Percentiles rank a stretch among this genome's conserved stretches.
Conservation (phyloP, 2,329 filamentous ascomycete genomes). For the Aspergillus flavus region DNA sequence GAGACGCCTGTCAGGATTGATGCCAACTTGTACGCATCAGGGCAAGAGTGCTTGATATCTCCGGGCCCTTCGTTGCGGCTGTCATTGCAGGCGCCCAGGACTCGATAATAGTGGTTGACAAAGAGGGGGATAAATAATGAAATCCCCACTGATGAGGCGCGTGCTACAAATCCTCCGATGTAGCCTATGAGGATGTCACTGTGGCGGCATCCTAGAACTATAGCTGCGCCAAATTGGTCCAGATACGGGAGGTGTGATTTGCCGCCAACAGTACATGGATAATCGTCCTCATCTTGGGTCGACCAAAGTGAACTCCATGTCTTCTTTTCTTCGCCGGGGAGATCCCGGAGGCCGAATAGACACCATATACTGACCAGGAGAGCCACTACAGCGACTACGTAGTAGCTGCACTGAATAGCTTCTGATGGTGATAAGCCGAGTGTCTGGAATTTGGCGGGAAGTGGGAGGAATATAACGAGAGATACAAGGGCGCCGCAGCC, state of each 20-base stretch:
- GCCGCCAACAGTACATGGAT: constrained; percentile 5
- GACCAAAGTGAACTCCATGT: constrained; percentile 61
- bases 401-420: constrained; percentile 83
- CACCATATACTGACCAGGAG: constrained; percentile 73
- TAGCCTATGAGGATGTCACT: constrained; percentile 83
- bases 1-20: constrained; percentile 86
- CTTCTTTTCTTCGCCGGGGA: constrained; percentile 76
- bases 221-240: constrained; percentile 62
- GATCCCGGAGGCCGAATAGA: constrained; percentile 71
- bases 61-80: constrained; percentile 34
- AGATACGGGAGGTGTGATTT: constrained; percentile 37
- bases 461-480: constrained; percentile 77
- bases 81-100: constrained; percentile 72
- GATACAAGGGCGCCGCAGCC: constrained; percentile 89
- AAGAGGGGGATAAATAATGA: constrained; percentile 93
- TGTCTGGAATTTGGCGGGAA: constrained; percentile 78
- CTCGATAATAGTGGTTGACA: constrained; percentile 87
- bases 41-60: constrained; percentile 83
- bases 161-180: constrained; percentile 89
- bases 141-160: constrained; percentile 92
- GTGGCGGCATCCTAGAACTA: constrained; percentile 73
- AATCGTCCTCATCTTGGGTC: constrained; percentile 2
- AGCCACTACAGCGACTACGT: constrained; percentile 76
- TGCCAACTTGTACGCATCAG: constrained; percentile 83
- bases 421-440: constrained; percentile 71